These are phyloP conservation scores for Gamsiella multidivaricata DNA, from an alignment of 192 early-diverging fungal species.

Conservation along the genomic window DNA sequence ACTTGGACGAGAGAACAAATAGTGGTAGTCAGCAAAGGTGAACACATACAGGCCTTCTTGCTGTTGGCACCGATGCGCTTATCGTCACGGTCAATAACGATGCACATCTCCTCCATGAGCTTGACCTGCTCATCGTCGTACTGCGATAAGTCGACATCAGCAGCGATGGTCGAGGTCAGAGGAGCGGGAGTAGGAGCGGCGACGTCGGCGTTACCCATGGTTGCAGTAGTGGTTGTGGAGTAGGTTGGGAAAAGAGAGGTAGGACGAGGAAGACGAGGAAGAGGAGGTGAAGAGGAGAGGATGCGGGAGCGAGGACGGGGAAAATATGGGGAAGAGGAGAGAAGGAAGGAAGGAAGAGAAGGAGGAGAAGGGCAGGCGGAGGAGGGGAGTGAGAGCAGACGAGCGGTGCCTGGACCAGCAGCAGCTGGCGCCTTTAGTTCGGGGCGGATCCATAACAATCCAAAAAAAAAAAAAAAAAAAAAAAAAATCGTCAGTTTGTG, in stretches of 20 bases:
- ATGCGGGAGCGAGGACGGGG: not conserved
- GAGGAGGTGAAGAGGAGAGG: not conserved
- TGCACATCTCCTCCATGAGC: conserved; percentile 98
- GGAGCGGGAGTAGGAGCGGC: conserved; percentile 32
- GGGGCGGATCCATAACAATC: too few relatives aligned
- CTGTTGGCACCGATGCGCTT: conserved; percentile 83
- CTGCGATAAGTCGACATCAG: conserved; percentile 66
- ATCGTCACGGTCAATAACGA: conserved; percentile 90
- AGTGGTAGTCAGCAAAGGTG: not conserved
- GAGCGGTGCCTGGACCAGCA: too few relatives aligned
- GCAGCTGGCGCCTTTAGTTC: too few relatives aligned
- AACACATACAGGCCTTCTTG: conserved; percentile 89
- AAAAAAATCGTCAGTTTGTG: conserved; percentile 33
- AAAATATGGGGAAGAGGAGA: conserved; percentile 5
- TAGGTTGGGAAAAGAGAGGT: not conserved
- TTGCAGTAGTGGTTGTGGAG: conserved; percentile 7
- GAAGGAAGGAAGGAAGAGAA: not conserved
- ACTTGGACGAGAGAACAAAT: too few relatives aligned
- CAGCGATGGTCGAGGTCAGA: conserved; percentile 45
- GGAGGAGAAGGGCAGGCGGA: not conserved
- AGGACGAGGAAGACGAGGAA: conserved; percentile 6
- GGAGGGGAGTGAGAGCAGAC: not conserved
- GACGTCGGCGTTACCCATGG: conserved; percentile 35
- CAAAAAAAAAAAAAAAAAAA: conserved; percentile 1
- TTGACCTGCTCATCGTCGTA: conserved; percentile 89